Conservation (phyloP, 345 rosid genomes). For the Erucastrum elatum region DNA sequence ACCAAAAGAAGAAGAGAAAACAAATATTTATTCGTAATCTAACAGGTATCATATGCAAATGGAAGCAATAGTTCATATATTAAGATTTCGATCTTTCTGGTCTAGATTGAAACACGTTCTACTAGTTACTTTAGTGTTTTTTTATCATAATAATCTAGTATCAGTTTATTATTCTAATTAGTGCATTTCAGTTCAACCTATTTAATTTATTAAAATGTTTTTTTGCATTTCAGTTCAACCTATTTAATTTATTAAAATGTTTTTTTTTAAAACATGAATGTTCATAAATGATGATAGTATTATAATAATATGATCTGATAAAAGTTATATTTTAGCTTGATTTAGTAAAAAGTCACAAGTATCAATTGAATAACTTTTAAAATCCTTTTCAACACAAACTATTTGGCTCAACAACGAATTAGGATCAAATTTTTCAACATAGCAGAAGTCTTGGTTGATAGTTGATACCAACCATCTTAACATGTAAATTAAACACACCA, state of each 20-base stretch:
- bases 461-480: background rate
- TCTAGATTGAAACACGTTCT: background rate
- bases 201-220: no score
- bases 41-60: conserved; percentile 19
- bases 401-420: background rate
- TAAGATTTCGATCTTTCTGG: background rate
- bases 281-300: background rate
- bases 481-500: background rate
- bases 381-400: background rate
- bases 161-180: no score
- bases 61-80: conserved; percentile 26
- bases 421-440: background rate
- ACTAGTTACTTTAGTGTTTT: background rate
- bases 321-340: no score
- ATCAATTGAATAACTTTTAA: no score
- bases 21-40: conserved; percentile 5
- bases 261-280: background rate
- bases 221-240: no score
- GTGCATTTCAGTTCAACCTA: no score
- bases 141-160: no score
- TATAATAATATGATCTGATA: background rate
- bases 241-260: no score
- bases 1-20: background rate
- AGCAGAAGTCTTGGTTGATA: background rate
- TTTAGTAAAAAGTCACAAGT: no score